Base-by-base conservation (phyloP, 2,329 filamentous ascomycete species). In the Fusarium subtropicale region DNA sequence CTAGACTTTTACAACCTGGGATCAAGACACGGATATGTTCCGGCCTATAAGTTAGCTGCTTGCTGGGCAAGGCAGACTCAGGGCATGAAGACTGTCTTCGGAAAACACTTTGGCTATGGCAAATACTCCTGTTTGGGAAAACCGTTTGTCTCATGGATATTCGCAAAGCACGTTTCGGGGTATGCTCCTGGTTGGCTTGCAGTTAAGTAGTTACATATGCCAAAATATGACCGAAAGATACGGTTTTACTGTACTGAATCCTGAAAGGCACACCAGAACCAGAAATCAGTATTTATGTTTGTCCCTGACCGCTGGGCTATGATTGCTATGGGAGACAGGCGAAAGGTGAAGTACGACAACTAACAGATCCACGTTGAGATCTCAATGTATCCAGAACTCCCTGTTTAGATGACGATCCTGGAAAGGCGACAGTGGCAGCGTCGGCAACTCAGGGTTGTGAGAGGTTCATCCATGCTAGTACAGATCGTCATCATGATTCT, bases 231-330 rank as follows among this genome's bases (percentile, higher is more conserved):
- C 78, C 51, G 74, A 76, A 53, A 71, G 74, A 24, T 80, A 76
- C 30, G 28, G 11, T 51, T 76, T 80, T 51, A 72, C 77, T 1
- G 47, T 80, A 1, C 42, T 79, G 5, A 76, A 80, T n/a, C 70
- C 77, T 1, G 76, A 78, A 42, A 65, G 53, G 6, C 76, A 78
- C 5, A 78, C 80, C 44, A 79, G 74, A 75, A 70, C 1, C 73
- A 76, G 12, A 74, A 77, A 2, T 79, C 78, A 1, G 75, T 78
- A 1, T 79, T 80, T 24, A 71, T 79, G 38, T 76, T 79, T 53
- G 78, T 78, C 7, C 75, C 75, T 1, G 78, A 79, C 24, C 79
- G 79, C 48, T 79, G 76, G 77, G 77, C 79, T 3, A 75, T 68
- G 2, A 67, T 80, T 18, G 74, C 74, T 4, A 71, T 67, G 24